phyloP scores from a whole-genome alignment of 257 asterid genomes.

The Salvia hispanica region DNA sequence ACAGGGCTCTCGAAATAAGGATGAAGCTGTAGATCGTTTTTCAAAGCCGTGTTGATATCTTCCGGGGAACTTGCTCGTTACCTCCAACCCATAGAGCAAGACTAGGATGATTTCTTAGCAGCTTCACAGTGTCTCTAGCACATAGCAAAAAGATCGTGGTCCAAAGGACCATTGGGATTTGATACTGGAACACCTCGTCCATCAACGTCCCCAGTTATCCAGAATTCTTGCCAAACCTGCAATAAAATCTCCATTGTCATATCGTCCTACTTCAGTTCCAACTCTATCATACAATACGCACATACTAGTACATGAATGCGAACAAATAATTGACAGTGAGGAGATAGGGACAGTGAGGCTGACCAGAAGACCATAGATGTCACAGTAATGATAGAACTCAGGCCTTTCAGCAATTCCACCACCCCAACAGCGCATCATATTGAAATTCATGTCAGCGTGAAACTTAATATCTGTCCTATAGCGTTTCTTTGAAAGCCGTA shows the following conservation, averaged over 20 bases:
- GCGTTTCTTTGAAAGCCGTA: conserved; percentile 82
- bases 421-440: conserved; percentile 99
- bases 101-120: conserved; percentile 93
- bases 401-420: conserved; percentile 99
- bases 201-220: conserved; percentile 96
- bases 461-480: conserved; percentile 83
- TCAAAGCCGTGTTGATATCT: conserved; percentile 74
- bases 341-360: conserved; percentile 27
- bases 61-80: conserved; percentile 96
- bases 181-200: conserved; percentile 93
- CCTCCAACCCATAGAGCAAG: conserved; percentile 99
- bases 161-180: conserved; percentile 89
- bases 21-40: conserved; percentile 70
- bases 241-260: background rate
- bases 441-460: conserved; percentile 98
- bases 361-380: conserved; percentile 89
- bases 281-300: too few relatives aligned
- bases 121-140: conserved; percentile 91
- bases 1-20: conserved; percentile 49
- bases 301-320: too few relatives aligned
- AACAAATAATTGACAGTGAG: too few relatives aligned
- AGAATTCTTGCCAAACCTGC: conserved; percentile 99
- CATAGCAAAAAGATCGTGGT: conserved; percentile 84
- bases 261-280: too few relatives aligned
- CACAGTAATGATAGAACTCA: conserved; percentile 90